Percentiles rank a stretch among this genome's conserved stretches.
phyloP scores from a whole-genome alignment of 805 yeast genomes.

The Nakazawaea ernobii region DNA sequence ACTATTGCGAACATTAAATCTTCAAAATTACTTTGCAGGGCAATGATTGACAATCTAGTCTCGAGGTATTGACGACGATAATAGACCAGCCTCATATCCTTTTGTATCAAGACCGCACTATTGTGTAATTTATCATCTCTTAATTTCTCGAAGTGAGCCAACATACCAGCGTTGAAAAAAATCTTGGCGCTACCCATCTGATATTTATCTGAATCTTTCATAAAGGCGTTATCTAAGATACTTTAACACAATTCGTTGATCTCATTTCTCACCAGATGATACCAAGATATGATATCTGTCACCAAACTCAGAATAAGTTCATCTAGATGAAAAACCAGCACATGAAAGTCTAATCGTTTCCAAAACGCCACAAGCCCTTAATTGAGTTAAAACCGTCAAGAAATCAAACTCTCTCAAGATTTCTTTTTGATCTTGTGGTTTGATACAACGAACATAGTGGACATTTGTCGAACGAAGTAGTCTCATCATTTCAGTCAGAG shows the following conservation, averaged over 20 bases:
- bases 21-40: slow-evolving; percentile 55
- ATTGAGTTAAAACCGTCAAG: slow-evolving; percentile 88
- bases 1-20: slow-evolving; percentile 59
- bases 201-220: slow-evolving; percentile 62
- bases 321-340: slow-evolving; percentile 96
- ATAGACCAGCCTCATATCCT: slow-evolving; percentile 61
- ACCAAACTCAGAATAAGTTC: slow-evolving; percentile 92
- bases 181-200: slow-evolving; percentile 92
- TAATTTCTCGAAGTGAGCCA: slow-evolving; percentile 83
- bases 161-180: slow-evolving; percentile 94
- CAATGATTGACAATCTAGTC: slow-evolving; percentile 46
- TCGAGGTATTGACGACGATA: slow-evolving; percentile 57
- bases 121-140: slow-evolving; percentile 71
- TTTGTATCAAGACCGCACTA: slow-evolving; percentile 83
- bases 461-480: slow-evolving; percentile 94
- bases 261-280: slow-evolving; percentile 55
- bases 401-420: slow-evolving; percentile 98
- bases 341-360: slow-evolving; percentile 96
- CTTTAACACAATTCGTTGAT: slow-evolving; percentile 61
- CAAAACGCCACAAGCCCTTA: slow-evolving; percentile 97
- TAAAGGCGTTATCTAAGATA: slow-evolving; percentile 59
- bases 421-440: slow-evolving; percentile 88
- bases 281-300: slow-evolving; percentile 81
- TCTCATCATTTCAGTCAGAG: slow-evolving; percentile 86
- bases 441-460: slow-evolving; percentile 95